A percentile compares a stretch with the other conserved stretches of the same genome.
Evolutionary conservation across 257 asterid species (phyloP).

Genomic region (Fraxinus anomala): DNA sequence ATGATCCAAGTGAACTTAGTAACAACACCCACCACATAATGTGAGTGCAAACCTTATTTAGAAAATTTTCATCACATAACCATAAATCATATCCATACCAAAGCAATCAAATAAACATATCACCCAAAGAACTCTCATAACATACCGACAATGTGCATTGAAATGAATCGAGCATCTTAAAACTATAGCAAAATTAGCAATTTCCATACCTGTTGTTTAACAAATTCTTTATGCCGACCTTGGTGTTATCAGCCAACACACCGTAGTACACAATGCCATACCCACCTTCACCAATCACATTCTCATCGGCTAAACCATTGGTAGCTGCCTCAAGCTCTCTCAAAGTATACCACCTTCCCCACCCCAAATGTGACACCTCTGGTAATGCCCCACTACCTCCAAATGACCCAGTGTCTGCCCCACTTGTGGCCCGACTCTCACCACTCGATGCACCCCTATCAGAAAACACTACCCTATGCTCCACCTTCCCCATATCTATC

Average conservation of each 20-base stretch:
- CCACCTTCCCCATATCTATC: slow-evolving; percentile 93
- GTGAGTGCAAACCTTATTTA: no score
- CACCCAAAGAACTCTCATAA: slow-evolving; percentile 8
- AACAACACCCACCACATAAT: no score
- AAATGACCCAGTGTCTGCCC: slow-evolving; percentile 71
- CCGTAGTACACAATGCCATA: slow-evolving; percentile 90
- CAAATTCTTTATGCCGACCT: slow-evolving; percentile 81
- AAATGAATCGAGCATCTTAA: neutral
- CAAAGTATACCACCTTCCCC: slow-evolving; percentile 98
- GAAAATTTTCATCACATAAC: no score
- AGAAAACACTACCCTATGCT: slow-evolving; percentile 90
- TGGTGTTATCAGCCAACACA: slow-evolving; percentile 66
- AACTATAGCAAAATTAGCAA: slow-evolving; percentile 21
- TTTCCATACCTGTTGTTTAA: slow-evolving; percentile 70
- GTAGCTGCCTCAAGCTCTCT: slow-evolving; percentile 97
- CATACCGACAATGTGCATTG: neutral
- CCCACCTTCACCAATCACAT: slow-evolving; percentile 96
- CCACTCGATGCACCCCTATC: slow-evolving; percentile 90
- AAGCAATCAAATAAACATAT: slow-evolving; percentile 1
- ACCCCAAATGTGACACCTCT: slow-evolving; percentile 93
- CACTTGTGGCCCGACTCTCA: slow-evolving; percentile 86
- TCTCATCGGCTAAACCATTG: slow-evolving; percentile 80
- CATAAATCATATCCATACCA: neutral
- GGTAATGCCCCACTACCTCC: slow-evolving; percentile 84
- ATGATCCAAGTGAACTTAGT: neutral